Percentiles rank a stretch among this genome's conserved stretches.
Conservation (phyloP, 2,329 filamentous ascomycete species). For the Pseudopyricularia cyperi region DNA sequence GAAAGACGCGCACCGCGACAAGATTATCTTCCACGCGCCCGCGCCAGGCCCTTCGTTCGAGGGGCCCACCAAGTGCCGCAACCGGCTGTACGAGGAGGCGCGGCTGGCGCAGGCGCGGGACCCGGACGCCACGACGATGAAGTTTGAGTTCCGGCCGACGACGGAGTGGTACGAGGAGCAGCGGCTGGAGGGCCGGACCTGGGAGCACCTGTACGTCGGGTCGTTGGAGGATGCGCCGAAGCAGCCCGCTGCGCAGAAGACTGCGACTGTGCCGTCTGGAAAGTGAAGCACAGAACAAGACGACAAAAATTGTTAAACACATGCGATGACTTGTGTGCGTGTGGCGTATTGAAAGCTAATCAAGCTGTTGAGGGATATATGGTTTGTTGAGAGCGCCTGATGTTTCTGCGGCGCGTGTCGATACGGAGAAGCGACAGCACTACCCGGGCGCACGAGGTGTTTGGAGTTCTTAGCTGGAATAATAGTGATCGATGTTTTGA, state of each 20-base stretch:
- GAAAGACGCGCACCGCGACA: constrained; percentile 6
- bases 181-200: constrained; percentile 30
- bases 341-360: no score
- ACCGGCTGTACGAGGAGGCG: constrained; percentile 28
- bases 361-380: no score
- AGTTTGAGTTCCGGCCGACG: constrained; percentile 32
- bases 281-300: neutral
- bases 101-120: constrained; percentile 10
- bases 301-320: no score
- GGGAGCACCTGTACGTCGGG: constrained; percentile 32
- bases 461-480: no score
- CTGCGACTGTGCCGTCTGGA: neutral
- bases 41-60: constrained; percentile 10
- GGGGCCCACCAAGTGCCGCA: constrained; percentile 22
- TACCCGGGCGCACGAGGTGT: no score
- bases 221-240: constrained; percentile 19
- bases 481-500: no score
- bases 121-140: constrained; percentile 13
- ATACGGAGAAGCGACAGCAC: no score
- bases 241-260: neutral
- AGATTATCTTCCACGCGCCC: constrained; percentile 34
- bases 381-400: no score
- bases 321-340: no score
- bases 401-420: no score
- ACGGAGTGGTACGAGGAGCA: constrained; percentile 38